Evolutionary conservation across 139 green algal genomes (phyloP).

Genomic region (Chlamydomonas asymmetrica): DNA sequence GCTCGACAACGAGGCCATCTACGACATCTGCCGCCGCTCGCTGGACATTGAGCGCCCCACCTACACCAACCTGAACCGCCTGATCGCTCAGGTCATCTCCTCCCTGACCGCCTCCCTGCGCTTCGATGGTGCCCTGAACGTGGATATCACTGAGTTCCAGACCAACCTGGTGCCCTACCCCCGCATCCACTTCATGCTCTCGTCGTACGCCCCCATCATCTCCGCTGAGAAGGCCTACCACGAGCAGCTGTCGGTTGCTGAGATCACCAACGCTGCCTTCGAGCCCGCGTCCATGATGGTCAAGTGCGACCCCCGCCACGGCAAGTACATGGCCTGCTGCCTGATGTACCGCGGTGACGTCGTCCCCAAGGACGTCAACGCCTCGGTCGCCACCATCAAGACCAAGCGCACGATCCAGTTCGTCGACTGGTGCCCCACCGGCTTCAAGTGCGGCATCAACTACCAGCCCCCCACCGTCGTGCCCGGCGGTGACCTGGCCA

Average conservation of each 20-base stretch:
- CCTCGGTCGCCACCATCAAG: conserved; percentile 97
- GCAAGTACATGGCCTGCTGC: conserved; percentile 99
- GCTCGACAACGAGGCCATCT: conserved; percentile 97
- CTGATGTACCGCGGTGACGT: conserved; percentile 99
- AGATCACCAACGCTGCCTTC: conserved; percentile 98
- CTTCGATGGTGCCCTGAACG: conserved; percentile 96
- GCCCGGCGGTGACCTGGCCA: conserved; percentile 95
- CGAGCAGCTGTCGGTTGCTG: conserved; percentile 96
- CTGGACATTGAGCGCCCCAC: conserved; percentile 96
- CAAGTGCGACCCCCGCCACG: conserved; percentile 96
- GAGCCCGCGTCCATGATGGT: conserved; percentile 97
- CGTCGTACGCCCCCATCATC: conserved; percentile 96
- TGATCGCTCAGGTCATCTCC: conserved; percentile 91
- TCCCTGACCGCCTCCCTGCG: conserved; percentile 94
- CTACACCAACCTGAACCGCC: conserved; percentile 97
- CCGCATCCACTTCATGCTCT: conserved; percentile 99
- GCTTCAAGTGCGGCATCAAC: conserved; percentile 99
- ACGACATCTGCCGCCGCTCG: conserved; percentile 96
- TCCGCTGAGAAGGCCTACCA: conserved; percentile 99
- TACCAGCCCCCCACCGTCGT: conserved; percentile 99
- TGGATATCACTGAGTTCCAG: conserved; percentile 98
- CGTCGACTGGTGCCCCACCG: conserved; percentile 98
- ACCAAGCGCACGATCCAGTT: conserved; percentile 99
- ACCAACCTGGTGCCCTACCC: conserved; percentile 99
- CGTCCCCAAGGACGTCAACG: conserved; percentile 99